phyloP scores from a whole-genome alignment of 106 monocot species.

The Platanthera zijinensis region DNA sequence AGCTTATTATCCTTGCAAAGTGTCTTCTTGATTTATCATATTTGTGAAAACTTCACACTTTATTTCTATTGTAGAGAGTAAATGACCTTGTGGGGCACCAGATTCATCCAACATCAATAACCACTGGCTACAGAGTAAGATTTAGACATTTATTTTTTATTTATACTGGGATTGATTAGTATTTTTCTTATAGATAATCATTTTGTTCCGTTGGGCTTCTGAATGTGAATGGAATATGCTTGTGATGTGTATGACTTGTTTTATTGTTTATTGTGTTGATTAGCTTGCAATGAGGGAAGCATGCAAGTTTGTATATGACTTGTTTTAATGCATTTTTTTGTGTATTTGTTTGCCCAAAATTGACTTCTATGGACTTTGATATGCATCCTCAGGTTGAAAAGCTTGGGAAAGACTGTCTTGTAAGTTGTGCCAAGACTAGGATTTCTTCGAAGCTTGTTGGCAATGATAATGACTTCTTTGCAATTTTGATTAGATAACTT shows the following conservation, averaged over 20 bases:
- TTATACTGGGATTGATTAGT: background rate
- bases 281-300: slow-evolving; percentile 99
- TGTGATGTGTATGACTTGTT: background rate
- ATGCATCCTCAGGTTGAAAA: slow-evolving; percentile 71
- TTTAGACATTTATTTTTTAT: slow-evolving; percentile 8
- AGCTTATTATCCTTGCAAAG: background rate
- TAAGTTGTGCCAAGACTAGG: slow-evolving; percentile 98
- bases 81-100: slow-evolving; percentile 96
- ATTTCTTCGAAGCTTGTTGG: slow-evolving; percentile 95
- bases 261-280: slow-evolving; percentile 12
- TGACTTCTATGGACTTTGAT: background rate
- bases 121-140: slow-evolving; percentile 81
- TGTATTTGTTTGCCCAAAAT: background rate
- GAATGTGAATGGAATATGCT: background rate
- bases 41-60: background rate
- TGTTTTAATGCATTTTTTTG: slow-evolving; percentile 16
- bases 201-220: background rate
- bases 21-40: background rate
- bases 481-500: slow-evolving; percentile 61
- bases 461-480: slow-evolving; percentile 86
- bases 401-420: slow-evolving; percentile 85
- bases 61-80: slow-evolving; percentile 61
- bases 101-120: slow-evolving; percentile 95
- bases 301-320: slow-evolving; percentile 89
- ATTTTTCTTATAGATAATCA: background rate